Base-by-base conservation (phyloP, 2,329 filamentous ascomycete species). In the Dothideomycetidae sp. region DNA sequence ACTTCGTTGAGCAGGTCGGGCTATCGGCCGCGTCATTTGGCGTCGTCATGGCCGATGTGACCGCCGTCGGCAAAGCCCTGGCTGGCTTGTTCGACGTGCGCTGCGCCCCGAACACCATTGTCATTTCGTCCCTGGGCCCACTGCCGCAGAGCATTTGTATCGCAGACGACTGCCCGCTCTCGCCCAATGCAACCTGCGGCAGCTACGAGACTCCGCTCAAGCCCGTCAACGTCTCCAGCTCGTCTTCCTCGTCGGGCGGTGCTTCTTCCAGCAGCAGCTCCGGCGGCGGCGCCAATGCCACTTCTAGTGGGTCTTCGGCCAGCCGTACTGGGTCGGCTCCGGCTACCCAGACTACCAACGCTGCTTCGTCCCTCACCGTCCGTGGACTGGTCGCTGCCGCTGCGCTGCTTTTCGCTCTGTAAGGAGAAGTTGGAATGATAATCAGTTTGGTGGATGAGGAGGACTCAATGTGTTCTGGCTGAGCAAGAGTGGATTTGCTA, bases 1-100 rank as follows among this genome's bases (percentile, higher is more conserved):
- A 74, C 58, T 77, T 77, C 58, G 68, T 75, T 50, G 44, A 60
- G 30, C 71, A 76, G 53, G 68, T 77, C 39, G 70, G 62, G 17
- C 52, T 72, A 10, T 61, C 72, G 4, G 71, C 67, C 5, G 56
- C 63, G 23, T 73, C 70, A 1, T 73, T 76, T 45, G 73, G 73
- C 29, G 70, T 76, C 29, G 57, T 66, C n/a, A 46, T 62, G 10
- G 60, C 58, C 3, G 73, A 77, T 48, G 56, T 73, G 33, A 50
- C 50, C 13, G 53, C 50, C 19, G 66, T 75, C 17, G 71, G 59
- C 42, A 57, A 44, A 19, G 60, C 65, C 2, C 64, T 78, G 31
- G 62, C 55, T 44, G 50, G 50, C 14, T 49, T 66, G 33, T 78
- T 77, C 53, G 65, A 61, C 39, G 59, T 64, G 50, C 59, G 61